Evolutionary conservation across 2,329 filamentous ascomycete species (phyloP).

Genomic region (Aspergillus sp.): DNA sequence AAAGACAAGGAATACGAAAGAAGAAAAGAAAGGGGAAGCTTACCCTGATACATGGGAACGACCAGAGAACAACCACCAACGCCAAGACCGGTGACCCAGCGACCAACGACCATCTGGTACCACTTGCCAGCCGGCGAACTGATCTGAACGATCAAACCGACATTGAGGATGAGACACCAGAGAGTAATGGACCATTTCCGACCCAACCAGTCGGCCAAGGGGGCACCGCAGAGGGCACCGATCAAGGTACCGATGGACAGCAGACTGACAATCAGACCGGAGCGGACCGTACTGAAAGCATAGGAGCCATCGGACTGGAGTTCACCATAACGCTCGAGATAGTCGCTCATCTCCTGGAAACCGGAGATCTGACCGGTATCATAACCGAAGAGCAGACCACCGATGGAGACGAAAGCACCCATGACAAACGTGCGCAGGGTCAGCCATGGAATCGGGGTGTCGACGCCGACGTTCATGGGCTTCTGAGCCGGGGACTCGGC

Average conservation of each 20-base stretch:
- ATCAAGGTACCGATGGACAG: slow-evolving; percentile 40
- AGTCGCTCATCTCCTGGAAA: slow-evolving; percentile 38
- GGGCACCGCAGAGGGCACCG: slow-evolving; percentile 35
- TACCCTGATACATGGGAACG: slow-evolving; percentile 43
- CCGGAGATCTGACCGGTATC: slow-evolving; percentile 43
- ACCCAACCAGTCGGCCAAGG: slow-evolving; percentile 36
- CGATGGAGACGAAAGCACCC: slow-evolving; percentile 42
- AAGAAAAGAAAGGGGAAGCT: slow-evolving; percentile 35
- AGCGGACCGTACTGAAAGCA: slow-evolving; percentile 34
- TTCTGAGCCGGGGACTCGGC: slow-evolving; percentile 21
- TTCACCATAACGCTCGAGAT: slow-evolving; percentile 34
- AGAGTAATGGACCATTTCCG: slow-evolving; percentile 37
- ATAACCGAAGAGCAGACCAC: slow-evolving; percentile 40
- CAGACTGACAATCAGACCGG: slow-evolving; percentile 37
- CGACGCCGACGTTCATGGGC: slow-evolving; percentile 16
- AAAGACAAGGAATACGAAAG: background rate
- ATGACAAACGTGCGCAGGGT: slow-evolving; percentile 34
- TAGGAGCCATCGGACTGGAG: slow-evolving; percentile 23
- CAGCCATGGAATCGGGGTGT: slow-evolving; percentile 27
- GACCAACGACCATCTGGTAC: slow-evolving; percentile 39
- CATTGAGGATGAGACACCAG: slow-evolving; percentile 35
- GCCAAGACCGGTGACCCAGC: slow-evolving; percentile 39
- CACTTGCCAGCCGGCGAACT: slow-evolving; percentile 29
- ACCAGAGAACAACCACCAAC: slow-evolving; percentile 39
- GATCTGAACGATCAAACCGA: slow-evolving; percentile 41